A percentile compares a stretch with the other conserved stretches of the same genome.
phyloP scores from a whole-genome alignment of 352 stramenopile genomes.

The Pythium phragmitis region DNA sequence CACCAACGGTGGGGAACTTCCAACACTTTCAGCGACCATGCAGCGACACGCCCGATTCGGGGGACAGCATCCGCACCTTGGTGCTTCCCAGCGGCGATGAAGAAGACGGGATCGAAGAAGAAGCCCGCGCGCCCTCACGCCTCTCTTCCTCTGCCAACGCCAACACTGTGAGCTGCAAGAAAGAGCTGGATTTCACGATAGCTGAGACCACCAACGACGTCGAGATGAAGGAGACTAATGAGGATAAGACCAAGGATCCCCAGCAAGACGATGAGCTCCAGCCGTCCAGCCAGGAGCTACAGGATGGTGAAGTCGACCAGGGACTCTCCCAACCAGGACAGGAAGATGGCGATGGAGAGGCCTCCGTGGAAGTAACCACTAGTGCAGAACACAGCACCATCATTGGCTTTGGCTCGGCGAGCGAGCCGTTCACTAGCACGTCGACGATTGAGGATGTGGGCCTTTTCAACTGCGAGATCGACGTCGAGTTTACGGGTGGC shows the following conservation, averaged over 20 bases:
- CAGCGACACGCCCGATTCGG: conserved; percentile 19
- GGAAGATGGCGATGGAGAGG: background rate
- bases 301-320: background rate
- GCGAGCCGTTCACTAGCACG: conserved; percentile 66
- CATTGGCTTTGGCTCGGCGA: conserved; percentile 14
- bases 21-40: background rate
- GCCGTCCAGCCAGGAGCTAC: conserved; percentile 1
- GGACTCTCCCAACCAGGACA: background rate
- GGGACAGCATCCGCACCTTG: conserved; percentile 4
- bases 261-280: background rate
- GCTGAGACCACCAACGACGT: conserved; percentile 3
- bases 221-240: background rate
- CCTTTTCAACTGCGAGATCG: conserved; percentile 78
- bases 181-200: conserved; percentile 25
- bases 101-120: background rate
- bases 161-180: conserved; percentile 18
- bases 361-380: background rate
- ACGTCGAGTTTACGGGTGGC: conserved; percentile 80
- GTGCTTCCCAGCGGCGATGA: conserved; percentile 10
- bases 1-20: background rate
- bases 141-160: background rate
- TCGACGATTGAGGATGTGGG: conserved; percentile 84
- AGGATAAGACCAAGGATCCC: background rate
- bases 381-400: background rate
- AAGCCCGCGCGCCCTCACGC: conserved; percentile 2